A percentile compares a stretch with the other conserved stretches of the same genome.
Evolutionary conservation across 116 monocot species (phyloP).

Genomic region (Posidonia oceanica): DNA sequence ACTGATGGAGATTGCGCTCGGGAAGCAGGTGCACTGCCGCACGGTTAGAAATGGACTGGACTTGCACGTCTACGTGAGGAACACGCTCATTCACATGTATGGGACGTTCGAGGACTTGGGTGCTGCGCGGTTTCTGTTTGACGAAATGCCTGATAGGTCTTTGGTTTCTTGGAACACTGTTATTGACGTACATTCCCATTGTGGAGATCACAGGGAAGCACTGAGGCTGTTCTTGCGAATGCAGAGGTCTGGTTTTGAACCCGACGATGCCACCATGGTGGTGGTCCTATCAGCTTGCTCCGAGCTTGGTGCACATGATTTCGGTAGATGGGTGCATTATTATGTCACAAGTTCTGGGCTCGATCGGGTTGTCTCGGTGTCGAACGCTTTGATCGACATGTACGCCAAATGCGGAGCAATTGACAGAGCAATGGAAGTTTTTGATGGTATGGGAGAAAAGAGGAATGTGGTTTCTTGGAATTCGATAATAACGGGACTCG

Average conservation of each 20-base stretch:
- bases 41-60: constrained; percentile 10
- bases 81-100: constrained; percentile 43
- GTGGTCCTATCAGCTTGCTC: constrained; percentile 50
- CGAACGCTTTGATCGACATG: constrained; percentile 35
- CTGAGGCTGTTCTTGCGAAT: constrained; percentile 22
- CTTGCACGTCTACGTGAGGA: constrained; percentile 11
- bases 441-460: constrained; percentile 24
- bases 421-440: constrained; percentile 21
- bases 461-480: constrained; percentile 53
- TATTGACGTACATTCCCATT: constrained; percentile 33
- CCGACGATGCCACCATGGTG: constrained; percentile 42
- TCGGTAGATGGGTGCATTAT: constrained; percentile 38
- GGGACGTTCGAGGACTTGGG: constrained; percentile 25
- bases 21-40: constrained; percentile 17
- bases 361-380: constrained; percentile 14
- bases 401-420: constrained; percentile 37
- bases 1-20: background rate
- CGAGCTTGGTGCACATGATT: constrained; percentile 36
- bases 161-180: constrained; percentile 58
- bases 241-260: constrained; percentile 19
- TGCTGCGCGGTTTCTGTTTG: constrained; percentile 33
- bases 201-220: constrained; percentile 26
- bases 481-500: constrained; percentile 36
- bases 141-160: constrained; percentile 19
- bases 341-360: constrained; percentile 7